These are phyloP conservation scores for Nissolia schottii DNA, from an alignment of 306 rosid genomes.

Conservation along the genomic window DNA sequence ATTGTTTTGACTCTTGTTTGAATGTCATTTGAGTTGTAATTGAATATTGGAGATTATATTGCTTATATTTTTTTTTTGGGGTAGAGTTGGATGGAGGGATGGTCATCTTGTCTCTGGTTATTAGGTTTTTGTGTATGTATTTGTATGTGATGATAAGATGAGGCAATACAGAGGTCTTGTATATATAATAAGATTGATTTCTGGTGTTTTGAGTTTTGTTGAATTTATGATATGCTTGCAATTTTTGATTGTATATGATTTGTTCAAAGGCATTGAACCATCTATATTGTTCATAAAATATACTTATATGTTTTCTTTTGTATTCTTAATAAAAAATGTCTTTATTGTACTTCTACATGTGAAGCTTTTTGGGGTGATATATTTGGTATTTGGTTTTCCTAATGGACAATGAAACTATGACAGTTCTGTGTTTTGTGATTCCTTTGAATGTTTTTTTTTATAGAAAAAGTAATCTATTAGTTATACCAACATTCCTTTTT, in stretches of 20 bases:
- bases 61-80: background rate
- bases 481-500: background rate
- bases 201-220: background rate
- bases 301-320: background rate
- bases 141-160: background rate
- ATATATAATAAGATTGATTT: background rate
- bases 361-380: background rate
- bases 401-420: background rate
- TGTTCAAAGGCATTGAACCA: background rate
- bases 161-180: background rate
- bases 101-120: background rate
- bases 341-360: background rate
- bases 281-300: background rate
- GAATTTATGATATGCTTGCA: background rate
- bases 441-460: conserved; percentile 4
- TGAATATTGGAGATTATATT: background rate
- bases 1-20: background rate
- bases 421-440: background rate
- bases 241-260: background rate
- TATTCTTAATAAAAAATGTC: background rate
- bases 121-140: background rate
- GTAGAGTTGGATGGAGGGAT: background rate
- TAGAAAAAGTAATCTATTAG: background rate
- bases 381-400: background rate
- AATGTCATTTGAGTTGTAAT: background rate